phyloP scores from a whole-genome alignment of 1,284 basidiomycete species.

The Fomitiporia mediterranea region DNA sequence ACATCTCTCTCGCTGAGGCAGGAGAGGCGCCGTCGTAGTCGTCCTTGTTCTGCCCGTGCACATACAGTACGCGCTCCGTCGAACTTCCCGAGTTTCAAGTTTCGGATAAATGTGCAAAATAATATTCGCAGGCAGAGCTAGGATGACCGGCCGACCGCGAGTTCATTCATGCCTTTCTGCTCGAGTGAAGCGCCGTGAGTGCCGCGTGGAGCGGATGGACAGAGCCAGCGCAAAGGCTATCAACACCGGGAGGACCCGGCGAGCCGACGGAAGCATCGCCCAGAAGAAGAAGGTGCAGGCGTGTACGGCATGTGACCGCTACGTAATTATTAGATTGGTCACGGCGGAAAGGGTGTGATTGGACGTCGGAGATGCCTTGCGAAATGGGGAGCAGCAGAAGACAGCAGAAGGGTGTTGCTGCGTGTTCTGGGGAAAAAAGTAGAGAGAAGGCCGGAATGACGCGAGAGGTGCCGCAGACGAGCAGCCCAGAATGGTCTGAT shows the following conservation, averaged over 20 bases:
- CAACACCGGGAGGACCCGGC: background rate
- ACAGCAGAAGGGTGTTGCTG: background rate
- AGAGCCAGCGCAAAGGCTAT: background rate
- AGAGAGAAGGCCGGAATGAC: background rate
- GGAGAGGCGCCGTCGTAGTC: too few relatives aligned
- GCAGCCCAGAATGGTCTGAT: background rate
- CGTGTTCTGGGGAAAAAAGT: background rate
- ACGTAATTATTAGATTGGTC: background rate
- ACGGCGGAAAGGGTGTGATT: background rate
- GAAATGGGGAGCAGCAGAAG: too few relatives aligned
- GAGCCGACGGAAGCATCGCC: conserved; percentile 1
- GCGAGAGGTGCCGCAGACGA: background rate
- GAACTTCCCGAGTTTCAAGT: background rate
- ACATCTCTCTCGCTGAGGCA: too few relatives aligned
- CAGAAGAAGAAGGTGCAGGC: background rate
- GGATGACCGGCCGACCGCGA: background rate
- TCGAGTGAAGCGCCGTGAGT: background rate
- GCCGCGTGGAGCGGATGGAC: background rate
- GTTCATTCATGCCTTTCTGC: background rate
- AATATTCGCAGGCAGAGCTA: background rate
- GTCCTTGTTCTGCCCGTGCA: background rate
- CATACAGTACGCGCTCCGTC: background rate
- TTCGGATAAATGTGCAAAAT: too few relatives aligned
- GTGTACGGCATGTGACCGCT: background rate
- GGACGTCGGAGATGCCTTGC: background rate